Conservation (phyloP, 805 yeast genomes). For the Cyberlindnera mississippiensis region DNA sequence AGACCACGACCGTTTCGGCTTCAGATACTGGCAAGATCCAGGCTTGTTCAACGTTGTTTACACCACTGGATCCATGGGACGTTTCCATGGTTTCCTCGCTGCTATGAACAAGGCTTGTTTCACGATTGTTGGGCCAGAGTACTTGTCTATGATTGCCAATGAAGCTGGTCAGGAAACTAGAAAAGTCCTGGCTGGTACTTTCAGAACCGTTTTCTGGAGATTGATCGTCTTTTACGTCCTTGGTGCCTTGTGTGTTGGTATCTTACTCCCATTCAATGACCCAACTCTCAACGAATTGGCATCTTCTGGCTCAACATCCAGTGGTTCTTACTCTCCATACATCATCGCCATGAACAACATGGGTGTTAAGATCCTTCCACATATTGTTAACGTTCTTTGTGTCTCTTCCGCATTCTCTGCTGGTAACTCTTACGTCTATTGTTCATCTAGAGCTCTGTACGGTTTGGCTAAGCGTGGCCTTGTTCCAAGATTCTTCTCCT, state of each 20-base stretch:
- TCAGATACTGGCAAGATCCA: slow-evolving; percentile 47
- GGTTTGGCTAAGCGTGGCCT: slow-evolving; percentile 46
- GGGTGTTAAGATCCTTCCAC: slow-evolving; percentile 46
- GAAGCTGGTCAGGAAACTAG: slow-evolving; percentile 73
- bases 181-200: slow-evolving; percentile 66
- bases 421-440: slow-evolving; percentile 52
- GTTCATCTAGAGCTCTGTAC: slow-evolving; percentile 56
- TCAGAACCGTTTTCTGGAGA: slow-evolving; percentile 66
- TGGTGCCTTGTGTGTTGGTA: slow-evolving; percentile 68
- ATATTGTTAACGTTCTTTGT: slow-evolving; percentile 48
- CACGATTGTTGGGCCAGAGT: slow-evolving; percentile 85
- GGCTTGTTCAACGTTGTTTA: slow-evolving; percentile 53
- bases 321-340: slow-evolving; percentile 56
- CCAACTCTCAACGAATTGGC: slow-evolving; percentile 44
- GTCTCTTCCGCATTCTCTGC: slow-evolving; percentile 53
- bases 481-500: slow-evolving; percentile 57
- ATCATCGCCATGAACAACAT: slow-evolving; percentile 51
- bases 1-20: slow-evolving; percentile 55
- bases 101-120: slow-evolving; percentile 69
- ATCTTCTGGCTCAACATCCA: slow-evolving; percentile 58
- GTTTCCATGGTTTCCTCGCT: slow-evolving; percentile 63
- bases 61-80: slow-evolving; percentile 54
- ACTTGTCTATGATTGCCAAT: slow-evolving; percentile 76
- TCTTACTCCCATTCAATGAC: slow-evolving; percentile 60
- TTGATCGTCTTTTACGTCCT: slow-evolving; percentile 56